Base-by-base conservation (phyloP, 1,284 basidiomycete genomes). In the Testicularia cyperi region DNA sequence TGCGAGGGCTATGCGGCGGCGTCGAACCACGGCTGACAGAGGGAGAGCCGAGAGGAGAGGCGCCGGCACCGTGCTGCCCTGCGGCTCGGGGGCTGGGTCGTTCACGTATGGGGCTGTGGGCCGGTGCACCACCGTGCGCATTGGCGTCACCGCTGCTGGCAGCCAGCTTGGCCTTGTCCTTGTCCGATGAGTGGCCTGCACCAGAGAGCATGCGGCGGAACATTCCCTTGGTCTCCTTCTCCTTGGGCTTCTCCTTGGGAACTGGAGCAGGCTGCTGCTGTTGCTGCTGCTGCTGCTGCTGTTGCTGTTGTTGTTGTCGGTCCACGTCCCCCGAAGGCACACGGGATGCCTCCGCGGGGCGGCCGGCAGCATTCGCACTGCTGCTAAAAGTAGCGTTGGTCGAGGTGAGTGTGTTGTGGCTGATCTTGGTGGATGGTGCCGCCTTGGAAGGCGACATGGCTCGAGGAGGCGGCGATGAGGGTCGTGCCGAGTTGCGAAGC, bases 131-230 rank as follows among this genome's bases (percentile, higher is more conserved):
- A n/a, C n/a, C n/a, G 21, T 32, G 42, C 21, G 29, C 27, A 27
- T 24, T 38, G 12, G 29, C 31, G 18, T 36, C 25, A 25, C 21
- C 28, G n/a, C n/a, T n/a, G n/a, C n/a, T n/a, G n/a, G n/a, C n/a
- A n/a, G n/a, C n/a, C 6, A 26, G 28, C 14, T 49, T 37, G 37
- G 27, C 33, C 24, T 51, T 44, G 45, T 53, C 48, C 43, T 64
- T 56, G 39, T 48, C 45, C 16, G 38, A 45, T 28, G 45, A 24
- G 7, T 47, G 55, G 14, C 38, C 36, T 14, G 48, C 51, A 19
- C 65, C 57, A 8, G 70, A 70, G 6, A 74, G 64, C 72, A 74
- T 74, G 30, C 72, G 56, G 14, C 69, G 60, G 35, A 74, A 51
- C 43, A 73, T 73, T 39, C 68, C 69, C 35, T 65, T 63, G 37